These are phyloP conservation scores for Crucibulum laeve DNA, from an alignment of 768 basidiomycete species.

Conservation along the genomic window DNA sequence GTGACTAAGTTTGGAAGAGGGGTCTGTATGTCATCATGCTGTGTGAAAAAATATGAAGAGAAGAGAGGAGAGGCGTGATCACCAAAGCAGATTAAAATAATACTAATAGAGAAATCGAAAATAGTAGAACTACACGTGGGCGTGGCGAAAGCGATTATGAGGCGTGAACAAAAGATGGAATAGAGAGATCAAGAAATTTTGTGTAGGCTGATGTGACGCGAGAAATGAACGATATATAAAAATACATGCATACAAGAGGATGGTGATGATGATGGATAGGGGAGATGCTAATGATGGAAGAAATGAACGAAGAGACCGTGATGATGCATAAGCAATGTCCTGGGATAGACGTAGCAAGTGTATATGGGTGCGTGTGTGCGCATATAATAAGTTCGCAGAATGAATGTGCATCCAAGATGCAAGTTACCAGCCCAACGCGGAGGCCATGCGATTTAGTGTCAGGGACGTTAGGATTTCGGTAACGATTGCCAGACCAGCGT, in stretches of 20 bases:
- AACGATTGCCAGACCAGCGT: conserved; percentile 53
- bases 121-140: background rate
- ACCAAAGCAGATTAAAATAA: background rate
- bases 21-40: background rate
- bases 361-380: conserved; percentile 5
- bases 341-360: background rate
- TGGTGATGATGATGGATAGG: too few species aligned
- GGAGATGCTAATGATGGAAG: too few species aligned
- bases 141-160: background rate
- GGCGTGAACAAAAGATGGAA: background rate
- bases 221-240: background rate
- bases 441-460: conserved; percentile 68
- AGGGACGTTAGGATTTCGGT: conserved; percentile 80
- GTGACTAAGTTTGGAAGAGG: conserved; percentile 15
- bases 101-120: background rate
- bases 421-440: conserved; percentile 49
- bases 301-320: too few species aligned
- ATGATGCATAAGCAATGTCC: too few species aligned
- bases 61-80: background rate
- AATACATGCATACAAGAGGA: too few species aligned
- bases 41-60: conserved; percentile 1
- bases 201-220: background rate
- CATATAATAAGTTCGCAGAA: conserved; percentile 8
- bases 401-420: conserved; percentile 9
- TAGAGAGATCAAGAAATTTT: background rate